These are phyloP conservation scores for Cercospora beticola DNA, from an alignment of 2,329 filamentous ascomycete genomes.

Conservation along the genomic window DNA sequence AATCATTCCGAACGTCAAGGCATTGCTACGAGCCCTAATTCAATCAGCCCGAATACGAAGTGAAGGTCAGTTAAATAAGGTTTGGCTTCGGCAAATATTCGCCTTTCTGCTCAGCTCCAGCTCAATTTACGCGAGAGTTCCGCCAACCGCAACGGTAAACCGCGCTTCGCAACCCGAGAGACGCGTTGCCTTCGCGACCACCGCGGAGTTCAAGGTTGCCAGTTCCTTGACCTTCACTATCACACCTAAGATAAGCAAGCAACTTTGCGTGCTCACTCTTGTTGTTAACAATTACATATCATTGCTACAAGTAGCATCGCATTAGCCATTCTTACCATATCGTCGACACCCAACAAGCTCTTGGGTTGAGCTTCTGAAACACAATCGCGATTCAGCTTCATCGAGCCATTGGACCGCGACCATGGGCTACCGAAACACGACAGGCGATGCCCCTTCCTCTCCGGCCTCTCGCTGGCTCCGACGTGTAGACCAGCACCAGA, in stretches of 20 bases:
- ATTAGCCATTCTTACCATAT: background rate
- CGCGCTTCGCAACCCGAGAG: background rate
- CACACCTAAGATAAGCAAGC: background rate
- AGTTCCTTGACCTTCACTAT: background rate
- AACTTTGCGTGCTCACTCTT: background rate
- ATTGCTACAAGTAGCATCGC: background rate
- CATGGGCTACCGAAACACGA: slow-evolving; percentile 4
- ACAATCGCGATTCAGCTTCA: background rate
- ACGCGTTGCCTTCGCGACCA: background rate
- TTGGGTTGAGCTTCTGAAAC: background rate
- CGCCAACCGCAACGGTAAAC: background rate
- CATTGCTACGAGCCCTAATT: background rate
- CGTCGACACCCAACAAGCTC: background rate
- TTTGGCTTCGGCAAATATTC: background rate
- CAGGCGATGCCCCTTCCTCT: slow-evolving; percentile 2
- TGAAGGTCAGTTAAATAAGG: background rate
- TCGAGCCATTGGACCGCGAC: background rate
- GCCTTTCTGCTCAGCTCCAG: background rate
- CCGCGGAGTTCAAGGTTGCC: background rate
- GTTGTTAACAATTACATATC: background rate
- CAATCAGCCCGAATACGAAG: background rate
- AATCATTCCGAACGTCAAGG: background rate
- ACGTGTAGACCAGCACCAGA: background rate
- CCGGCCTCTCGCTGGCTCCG: slow-evolving; percentile 12
- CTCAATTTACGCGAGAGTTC: background rate